phyloP scores from a whole-genome alignment of 768 basidiomycete species.

The Fomitopsis serialis region DNA sequence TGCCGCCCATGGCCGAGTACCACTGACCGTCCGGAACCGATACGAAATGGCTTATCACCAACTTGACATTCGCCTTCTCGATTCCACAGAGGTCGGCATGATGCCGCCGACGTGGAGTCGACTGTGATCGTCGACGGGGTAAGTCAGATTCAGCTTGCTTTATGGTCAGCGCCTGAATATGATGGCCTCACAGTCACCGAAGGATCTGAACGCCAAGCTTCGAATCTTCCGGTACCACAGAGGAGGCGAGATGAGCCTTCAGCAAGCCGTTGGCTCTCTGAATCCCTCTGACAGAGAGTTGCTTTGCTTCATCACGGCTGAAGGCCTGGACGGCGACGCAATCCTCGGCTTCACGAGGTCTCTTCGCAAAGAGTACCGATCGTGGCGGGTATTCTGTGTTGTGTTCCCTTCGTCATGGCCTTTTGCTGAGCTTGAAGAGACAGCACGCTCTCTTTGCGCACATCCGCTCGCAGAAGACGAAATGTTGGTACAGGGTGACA shows the following conservation, averaged over 20 bases:
- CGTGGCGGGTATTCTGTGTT: constrained; percentile 25
- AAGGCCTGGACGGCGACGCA: constrained; percentile 22
- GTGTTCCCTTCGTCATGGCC: constrained; percentile 21
- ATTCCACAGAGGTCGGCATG: neutral
- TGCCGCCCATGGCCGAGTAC: constrained; percentile 4
- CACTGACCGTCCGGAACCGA: neutral
- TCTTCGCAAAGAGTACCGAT: constrained; percentile 25
- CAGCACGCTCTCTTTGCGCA: neutral
- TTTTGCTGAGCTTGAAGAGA: neutral
- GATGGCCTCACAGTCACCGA: neutral
- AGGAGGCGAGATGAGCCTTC: constrained; percentile 16
- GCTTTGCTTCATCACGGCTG: neutral
- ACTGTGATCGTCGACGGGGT: neutral
- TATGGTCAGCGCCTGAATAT: neutral
- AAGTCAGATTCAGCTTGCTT: neutral
- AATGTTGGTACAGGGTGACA: neutral
- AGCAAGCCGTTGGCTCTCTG: constrained; percentile 5
- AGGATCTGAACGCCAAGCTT: neutral
- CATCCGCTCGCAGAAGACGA: neutral
- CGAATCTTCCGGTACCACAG: constrained; percentile 7
- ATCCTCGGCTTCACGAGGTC: constrained; percentile 26
- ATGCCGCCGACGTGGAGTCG: neutral
- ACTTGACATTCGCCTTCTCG: neutral
- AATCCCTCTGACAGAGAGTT: neutral
- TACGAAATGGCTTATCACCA: neutral